Base-by-base conservation (phyloP, 257 asterid genomes). In the Petrea volubilis region DNA sequence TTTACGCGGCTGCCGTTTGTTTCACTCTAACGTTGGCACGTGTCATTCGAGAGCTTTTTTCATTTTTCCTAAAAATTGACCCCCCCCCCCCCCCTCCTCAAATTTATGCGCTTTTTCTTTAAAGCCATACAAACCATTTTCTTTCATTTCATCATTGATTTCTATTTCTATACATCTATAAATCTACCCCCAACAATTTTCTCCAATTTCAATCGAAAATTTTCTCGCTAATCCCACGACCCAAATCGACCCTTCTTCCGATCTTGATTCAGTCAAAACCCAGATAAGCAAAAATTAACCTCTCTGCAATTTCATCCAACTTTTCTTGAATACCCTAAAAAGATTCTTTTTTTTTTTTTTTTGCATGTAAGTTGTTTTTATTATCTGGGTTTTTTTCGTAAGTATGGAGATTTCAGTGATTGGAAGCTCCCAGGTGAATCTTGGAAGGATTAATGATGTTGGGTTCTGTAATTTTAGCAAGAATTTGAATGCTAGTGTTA, bases 381-480 rank as follows among this genome's bases (percentile, higher is more conserved):
- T 34, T 75, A 52, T 56, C 76, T 57, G 75, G 72, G 74, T 20
- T 60, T 61, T n/a, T 38, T 70, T 59, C n/a, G 38, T 21, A 67
- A 53, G n/a, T 18, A 90, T 90, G 98, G 96, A 86, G 82, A 50
- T 85, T 66, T 91, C 91, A 38, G 78, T 83, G 46, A 79, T 86
- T 21, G 87, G 92, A 71, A 88, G 88, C 83, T 89, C 96, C 59
- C 88, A 84, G 81, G 76, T 88, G 72, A 81, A 77, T 81, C 71
- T 78, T 58, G 82, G 78, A 9, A 79, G 88, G 73, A 38, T 24
- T 7, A 76, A 41, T 74, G 80, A 79, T 74, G 62, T 64, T 78
- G 88, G 88, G 60, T 38, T 83, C 18, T 87, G 86, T 70, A 82
- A 38, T 68, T 77, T 80, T 61, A 70, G 81, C 81, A 90, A 71